A percentile compares a stretch with the other conserved stretches of the same genome.
Conservation (phyloP, 2,329 filamentous ascomycete species). For the Neurospora crassa region DNA sequence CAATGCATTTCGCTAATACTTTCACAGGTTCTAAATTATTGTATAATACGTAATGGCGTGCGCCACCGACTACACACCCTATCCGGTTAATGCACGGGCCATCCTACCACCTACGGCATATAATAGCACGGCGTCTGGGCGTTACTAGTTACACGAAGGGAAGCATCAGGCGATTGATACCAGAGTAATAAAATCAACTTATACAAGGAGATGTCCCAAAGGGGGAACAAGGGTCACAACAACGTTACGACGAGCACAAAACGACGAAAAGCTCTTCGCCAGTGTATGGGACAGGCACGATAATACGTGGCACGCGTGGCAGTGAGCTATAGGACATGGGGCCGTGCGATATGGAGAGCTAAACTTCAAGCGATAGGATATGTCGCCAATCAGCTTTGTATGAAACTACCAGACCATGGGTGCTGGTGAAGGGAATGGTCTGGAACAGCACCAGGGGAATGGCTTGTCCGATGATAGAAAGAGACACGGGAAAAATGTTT, state of each 20-base stretch:
- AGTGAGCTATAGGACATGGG: neutral
- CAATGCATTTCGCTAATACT: neutral
- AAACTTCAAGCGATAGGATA: neutral
- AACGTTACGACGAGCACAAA: neutral
- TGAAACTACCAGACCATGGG: neutral
- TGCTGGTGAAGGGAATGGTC: neutral
- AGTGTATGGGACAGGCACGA: neutral
- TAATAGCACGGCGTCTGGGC: neutral
- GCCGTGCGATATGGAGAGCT: neutral
- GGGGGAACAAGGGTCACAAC: neutral
- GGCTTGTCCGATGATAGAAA: neutral
- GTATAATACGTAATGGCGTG: neutral
- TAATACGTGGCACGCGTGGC: neutral
- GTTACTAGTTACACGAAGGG: neutral
- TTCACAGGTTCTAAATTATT: slow-evolving; percentile 3
- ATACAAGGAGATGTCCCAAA: neutral
- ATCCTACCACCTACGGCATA: neutral
- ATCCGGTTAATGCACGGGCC: neutral
- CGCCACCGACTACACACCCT: neutral
- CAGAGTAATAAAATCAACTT: neutral
- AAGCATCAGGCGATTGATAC: neutral
- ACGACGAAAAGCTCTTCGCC: neutral
- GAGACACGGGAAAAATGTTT: neutral
- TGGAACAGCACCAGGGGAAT: neutral
- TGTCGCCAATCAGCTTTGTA: neutral